Evolutionary conservation across 805 yeast genomes (phyloP).

Genomic region (Metschnikowia gelsemii): DNA sequence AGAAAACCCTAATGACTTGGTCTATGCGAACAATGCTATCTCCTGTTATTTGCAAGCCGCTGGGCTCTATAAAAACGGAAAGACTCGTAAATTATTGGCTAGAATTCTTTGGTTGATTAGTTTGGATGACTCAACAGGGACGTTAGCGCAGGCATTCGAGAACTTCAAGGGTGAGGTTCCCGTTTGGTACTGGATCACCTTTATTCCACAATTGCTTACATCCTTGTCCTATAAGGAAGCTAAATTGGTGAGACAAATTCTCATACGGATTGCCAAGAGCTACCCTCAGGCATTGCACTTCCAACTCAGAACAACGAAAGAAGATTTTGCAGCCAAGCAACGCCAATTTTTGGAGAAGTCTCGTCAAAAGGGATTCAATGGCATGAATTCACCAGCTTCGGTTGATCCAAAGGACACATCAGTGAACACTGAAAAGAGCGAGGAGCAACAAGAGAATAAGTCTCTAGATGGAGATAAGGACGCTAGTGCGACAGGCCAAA

Average conservation of each 20-base stretch:
- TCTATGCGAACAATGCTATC: conserved; percentile 88
- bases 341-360: conserved; percentile 56
- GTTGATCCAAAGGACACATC: conserved; percentile 17
- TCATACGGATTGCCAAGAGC: conserved; percentile 89
- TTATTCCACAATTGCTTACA: conserved; percentile 89
- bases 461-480: conserved; percentile 8
- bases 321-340: conserved; percentile 85
- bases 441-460: neutral
- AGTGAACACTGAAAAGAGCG: conserved; percentile 1
- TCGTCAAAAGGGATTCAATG: conserved; percentile 20
- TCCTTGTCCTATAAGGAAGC: conserved; percentile 92
- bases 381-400: conserved; percentile 8
- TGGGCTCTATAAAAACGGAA: conserved; percentile 88
- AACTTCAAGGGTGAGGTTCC: conserved; percentile 94
- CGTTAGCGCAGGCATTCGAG: conserved; percentile 83
- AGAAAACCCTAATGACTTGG: conserved; percentile 76
- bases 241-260: conserved; percentile 77
- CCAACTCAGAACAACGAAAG: conserved; percentile 92
- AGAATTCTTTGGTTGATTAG: conserved; percentile 92
- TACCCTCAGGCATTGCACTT: conserved; percentile 97
- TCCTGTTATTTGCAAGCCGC: conserved; percentile 98
- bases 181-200: conserved; percentile 99
- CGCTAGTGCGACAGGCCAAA: conserved; percentile 5
- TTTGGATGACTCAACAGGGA: conserved; percentile 80
- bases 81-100: conserved; percentile 82